A percentile compares a stretch with the other conserved stretches of the same genome.
These are phyloP conservation scores for barrel medic (Medicago truncatula) DNA, from an alignment of 306 rosid species.

Conservation along the genomic window DNA sequence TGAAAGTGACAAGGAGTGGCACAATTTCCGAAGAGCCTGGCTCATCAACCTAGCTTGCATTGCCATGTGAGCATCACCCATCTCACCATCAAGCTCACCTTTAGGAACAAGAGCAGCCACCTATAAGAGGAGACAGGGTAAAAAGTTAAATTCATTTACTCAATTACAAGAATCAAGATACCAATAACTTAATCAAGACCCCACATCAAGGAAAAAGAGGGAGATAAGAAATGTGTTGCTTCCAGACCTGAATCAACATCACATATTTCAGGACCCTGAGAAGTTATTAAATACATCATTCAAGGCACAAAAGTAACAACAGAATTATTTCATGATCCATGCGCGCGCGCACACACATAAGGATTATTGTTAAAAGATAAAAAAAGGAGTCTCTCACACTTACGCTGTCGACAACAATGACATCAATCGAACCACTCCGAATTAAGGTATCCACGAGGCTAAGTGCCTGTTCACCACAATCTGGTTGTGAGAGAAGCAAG, in stretches of 20 bases:
- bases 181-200: constrained; percentile 1
- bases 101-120: constrained; percentile 98
- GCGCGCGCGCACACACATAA: background rate
- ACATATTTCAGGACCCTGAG: constrained; percentile 25
- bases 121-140: constrained; percentile 52
- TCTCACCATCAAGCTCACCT: constrained; percentile 93
- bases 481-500: constrained; percentile 91
- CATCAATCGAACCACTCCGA: constrained; percentile 92
- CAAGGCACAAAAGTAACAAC: background rate
- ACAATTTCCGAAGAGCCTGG: constrained; percentile 89
- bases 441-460: constrained; percentile 89
- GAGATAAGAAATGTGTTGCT: background rate
- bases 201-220: background rate
- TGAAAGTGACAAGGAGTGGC: constrained; percentile 87
- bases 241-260: background rate
- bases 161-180: constrained; percentile 32
- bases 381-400: constrained; percentile 48
- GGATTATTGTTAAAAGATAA: background rate
- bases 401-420: constrained; percentile 96
- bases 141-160: constrained; percentile 13
- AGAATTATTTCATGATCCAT: constrained; percentile 27
- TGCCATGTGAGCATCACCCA: constrained; percentile 99
- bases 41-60: constrained; percentile 99
- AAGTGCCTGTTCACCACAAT: constrained; percentile 93
- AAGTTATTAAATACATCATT: background rate